These are phyloP conservation scores for Ensete glaucum DNA, from an alignment of 176 grass and related monocot species.

Conservation along the genomic window DNA sequence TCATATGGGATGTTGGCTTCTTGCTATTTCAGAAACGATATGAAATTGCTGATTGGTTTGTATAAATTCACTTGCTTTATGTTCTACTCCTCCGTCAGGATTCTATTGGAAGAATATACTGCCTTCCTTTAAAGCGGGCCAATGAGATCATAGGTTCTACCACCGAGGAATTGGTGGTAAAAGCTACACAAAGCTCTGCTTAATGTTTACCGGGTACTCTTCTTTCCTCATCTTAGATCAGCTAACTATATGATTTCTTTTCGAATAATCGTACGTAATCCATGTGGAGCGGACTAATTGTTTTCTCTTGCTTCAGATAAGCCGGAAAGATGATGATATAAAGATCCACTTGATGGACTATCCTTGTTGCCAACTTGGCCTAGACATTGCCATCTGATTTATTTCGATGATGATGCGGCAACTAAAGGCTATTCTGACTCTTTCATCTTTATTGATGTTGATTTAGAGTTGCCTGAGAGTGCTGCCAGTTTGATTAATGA, in stretches of 20 bases:
- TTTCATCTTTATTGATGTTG: neutral
- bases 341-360: neutral
- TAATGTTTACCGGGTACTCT: neutral
- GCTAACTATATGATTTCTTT: neutral
- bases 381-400: neutral
- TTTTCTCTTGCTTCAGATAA: neutral
- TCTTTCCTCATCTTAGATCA: neutral
- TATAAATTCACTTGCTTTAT: neutral
- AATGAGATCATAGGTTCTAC: constrained; percentile 90
- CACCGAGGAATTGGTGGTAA: constrained; percentile 77
- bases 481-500: neutral
- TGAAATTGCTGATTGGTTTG: neutral
- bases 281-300: neutral
- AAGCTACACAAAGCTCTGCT: constrained; percentile 41
- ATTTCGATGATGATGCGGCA: too few relatives aligned
- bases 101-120: constrained; percentile 81
- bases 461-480: neutral
- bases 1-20: neutral
- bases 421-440: too few relatives aligned
- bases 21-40: neutral
- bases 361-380: neutral
- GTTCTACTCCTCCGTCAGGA: constrained; percentile 32
- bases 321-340: neutral
- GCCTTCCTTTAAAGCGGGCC: constrained; percentile 56
- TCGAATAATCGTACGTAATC: neutral